Conservation (phyloP, 192 early-diverging fungal genomes). For the Coemansia sp. region DNA sequence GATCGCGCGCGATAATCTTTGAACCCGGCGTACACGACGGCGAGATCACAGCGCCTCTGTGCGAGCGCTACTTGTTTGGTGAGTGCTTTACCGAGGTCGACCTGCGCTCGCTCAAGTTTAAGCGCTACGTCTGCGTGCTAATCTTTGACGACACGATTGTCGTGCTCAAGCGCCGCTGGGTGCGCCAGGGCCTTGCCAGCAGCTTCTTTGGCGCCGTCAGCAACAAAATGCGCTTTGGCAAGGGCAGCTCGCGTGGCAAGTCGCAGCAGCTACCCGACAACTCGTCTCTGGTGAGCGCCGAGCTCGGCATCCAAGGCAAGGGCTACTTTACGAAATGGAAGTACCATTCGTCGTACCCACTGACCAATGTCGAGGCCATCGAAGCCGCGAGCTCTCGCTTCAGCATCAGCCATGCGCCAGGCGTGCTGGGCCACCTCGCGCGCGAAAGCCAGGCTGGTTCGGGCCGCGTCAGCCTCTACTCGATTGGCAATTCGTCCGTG, state of each 20-base stretch:
- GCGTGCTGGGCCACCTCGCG: conserved; percentile 38
- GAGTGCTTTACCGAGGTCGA: conserved; percentile 72
- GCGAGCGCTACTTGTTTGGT: conserved; percentile 65
- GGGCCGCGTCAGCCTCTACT: conserved; percentile 55
- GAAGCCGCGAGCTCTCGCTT: conserved; percentile 62
- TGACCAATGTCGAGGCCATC: conserved; percentile 62
- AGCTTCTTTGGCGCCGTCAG: conserved; percentile 60
- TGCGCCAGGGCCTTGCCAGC: conserved; percentile 55
- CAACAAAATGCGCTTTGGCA: conserved; percentile 58
- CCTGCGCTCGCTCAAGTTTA: conserved; percentile 61
- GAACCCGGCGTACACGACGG: conserved; percentile 62
- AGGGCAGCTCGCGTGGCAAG: conserved; percentile 38
- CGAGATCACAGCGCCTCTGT: conserved; percentile 56
- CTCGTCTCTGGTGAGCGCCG: conserved; percentile 58
- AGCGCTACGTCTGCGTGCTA: conserved; percentile 64
- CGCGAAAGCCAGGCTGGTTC: conserved; percentile 51
- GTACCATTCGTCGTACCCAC: conserved; percentile 62
- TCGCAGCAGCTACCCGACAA: conserved; percentile 42
- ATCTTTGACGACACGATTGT: conserved; percentile 69
- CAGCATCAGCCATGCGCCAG: conserved; percentile 46
- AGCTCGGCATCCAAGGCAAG: conserved; percentile 54
- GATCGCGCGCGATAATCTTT: conserved; percentile 60
- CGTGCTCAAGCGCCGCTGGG: conserved; percentile 71
- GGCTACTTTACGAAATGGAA: conserved; percentile 78
- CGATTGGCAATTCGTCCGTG: conserved; percentile 57